A percentile compares a stretch with the other conserved stretches of the same genome.
phyloP scores from a whole-genome alignment of 176 grass and related monocot species.

The Eleusine coracana region DNA sequence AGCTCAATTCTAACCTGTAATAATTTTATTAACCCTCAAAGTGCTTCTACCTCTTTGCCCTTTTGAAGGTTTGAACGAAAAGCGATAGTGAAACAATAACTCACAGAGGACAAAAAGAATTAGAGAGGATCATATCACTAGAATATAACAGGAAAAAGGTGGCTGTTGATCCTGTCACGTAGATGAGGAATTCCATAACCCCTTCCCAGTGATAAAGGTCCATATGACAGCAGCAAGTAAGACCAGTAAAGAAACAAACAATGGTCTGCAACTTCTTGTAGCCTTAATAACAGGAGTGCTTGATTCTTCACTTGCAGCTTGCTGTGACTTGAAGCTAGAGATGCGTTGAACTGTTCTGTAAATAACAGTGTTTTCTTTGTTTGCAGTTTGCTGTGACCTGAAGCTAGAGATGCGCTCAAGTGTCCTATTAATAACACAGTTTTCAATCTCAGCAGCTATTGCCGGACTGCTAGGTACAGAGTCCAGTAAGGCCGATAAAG shows the following conservation, averaged over 20 bases:
- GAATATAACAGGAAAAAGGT: background rate
- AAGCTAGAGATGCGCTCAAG: constrained; percentile 86
- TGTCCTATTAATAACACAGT: constrained; percentile 61
- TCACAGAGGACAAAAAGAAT: constrained; percentile 8
- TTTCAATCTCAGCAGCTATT: constrained; percentile 84
- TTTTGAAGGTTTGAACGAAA: constrained; percentile 31
- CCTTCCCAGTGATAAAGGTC: constrained; percentile 65
- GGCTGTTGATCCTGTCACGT: background rate
- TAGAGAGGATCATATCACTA: background rate
- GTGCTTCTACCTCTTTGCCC: constrained; percentile 26
- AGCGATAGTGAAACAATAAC: constrained; percentile 24
- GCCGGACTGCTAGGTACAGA: constrained; percentile 80
- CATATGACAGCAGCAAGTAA: constrained; percentile 66
- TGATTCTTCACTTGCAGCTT: constrained; percentile 38
- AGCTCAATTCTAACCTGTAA: constrained; percentile 30
- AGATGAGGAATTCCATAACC: constrained; percentile 46
- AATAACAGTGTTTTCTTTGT: constrained; percentile 57
- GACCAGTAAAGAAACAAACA: constrained; percentile 67
- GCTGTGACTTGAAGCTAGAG: constrained; percentile 78
- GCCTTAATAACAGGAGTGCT: constrained; percentile 30
- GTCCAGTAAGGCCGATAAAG: constrained; percentile 67
- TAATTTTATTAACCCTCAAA: constrained; percentile 1
- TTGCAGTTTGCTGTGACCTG: constrained; percentile 49
- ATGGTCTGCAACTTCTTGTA: constrained; percentile 53
- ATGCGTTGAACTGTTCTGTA: constrained; percentile 68